A percentile compares a stretch with the other conserved stretches of the same genome.
phyloP scores from a whole-genome alignment of 257 asterid species.

The Primulina huaijiensis region DNA sequence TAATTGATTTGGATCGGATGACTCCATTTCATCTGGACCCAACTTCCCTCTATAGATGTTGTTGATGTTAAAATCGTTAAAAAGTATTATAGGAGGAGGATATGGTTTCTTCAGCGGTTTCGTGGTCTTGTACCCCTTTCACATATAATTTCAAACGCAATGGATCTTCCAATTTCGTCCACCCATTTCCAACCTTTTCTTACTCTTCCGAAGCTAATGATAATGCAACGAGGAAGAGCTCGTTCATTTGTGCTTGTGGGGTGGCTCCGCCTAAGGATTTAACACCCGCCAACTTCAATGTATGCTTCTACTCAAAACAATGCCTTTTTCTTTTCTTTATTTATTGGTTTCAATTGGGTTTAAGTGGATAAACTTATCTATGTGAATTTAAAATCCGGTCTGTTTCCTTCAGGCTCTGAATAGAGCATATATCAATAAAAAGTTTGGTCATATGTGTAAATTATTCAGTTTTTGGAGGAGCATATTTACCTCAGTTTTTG shows the following conservation, averaged over 20 bases:
- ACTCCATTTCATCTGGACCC: no score
- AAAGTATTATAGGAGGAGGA: background rate
- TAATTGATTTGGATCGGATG: no score
- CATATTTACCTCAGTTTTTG: no score
- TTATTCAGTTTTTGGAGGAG: no score
- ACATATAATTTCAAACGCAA: constrained; percentile 24
- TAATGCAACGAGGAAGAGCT: constrained; percentile 33
- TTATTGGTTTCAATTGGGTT: background rate
- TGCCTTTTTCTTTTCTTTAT: background rate
- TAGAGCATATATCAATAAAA: no score
- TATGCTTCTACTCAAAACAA: constrained; percentile 21
- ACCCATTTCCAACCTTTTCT: constrained; percentile 23
- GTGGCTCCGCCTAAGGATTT: constrained; percentile 53
- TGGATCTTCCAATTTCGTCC: constrained; percentile 26
- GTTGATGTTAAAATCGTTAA: no score
- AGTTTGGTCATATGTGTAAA: no score
- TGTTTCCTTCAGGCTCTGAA: no score
- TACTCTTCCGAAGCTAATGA: constrained; percentile 27
- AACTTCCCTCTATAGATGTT: no score
- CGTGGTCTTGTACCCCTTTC: constrained; percentile 31
- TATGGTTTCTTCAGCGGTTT: constrained; percentile 34
- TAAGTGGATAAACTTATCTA: background rate
- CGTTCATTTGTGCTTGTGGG: constrained; percentile 54
- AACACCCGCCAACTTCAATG: constrained; percentile 40
- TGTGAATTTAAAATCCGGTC: no score